Conservation (phyloP, 495 filamentous ascomycete species). For the Saxophila tyrrhenica region DNA sequence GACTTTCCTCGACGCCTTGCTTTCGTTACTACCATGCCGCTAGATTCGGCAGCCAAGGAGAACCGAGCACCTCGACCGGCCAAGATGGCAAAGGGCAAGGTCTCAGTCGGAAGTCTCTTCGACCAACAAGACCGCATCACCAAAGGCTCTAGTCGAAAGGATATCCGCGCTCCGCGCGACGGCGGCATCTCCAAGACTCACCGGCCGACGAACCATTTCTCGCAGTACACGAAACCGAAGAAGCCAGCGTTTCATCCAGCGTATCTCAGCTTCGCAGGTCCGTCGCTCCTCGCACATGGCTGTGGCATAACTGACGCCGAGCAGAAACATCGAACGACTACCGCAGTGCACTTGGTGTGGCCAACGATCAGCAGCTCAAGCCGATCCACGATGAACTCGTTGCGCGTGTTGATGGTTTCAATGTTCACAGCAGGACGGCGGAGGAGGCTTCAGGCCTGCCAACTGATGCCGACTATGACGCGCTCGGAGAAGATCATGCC, state of each 20-base stretch:
- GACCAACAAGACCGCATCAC: neutral
- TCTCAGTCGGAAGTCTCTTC: neutral
- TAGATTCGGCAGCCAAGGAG: neutral
- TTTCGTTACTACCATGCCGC: neutral
- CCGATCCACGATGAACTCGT: constrained; percentile 5
- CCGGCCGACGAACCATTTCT: neutral
- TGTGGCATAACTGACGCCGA: neutral
- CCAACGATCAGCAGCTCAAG: neutral
- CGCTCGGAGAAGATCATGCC: neutral
- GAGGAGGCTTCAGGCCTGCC: neutral
- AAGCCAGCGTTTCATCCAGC: neutral
- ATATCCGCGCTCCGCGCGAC: neutral
- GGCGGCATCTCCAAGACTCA: neutral
- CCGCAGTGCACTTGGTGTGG: neutral
- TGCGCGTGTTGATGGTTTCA: constrained; percentile 3
- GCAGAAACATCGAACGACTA: constrained; percentile 2
- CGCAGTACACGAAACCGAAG: neutral
- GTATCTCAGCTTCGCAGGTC: constrained; percentile 1
- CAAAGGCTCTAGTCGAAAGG: neutral
- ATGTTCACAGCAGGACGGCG: neutral
- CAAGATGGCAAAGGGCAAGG: neutral
- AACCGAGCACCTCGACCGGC: neutral
- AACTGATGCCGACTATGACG: neutral
- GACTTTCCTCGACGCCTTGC: too few relatives aligned
- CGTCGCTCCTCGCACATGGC: neutral